Base-by-base conservation (phyloP, 2,329 filamentous ascomycete genomes). In the Colletotrichum chrysophilum region DNA sequence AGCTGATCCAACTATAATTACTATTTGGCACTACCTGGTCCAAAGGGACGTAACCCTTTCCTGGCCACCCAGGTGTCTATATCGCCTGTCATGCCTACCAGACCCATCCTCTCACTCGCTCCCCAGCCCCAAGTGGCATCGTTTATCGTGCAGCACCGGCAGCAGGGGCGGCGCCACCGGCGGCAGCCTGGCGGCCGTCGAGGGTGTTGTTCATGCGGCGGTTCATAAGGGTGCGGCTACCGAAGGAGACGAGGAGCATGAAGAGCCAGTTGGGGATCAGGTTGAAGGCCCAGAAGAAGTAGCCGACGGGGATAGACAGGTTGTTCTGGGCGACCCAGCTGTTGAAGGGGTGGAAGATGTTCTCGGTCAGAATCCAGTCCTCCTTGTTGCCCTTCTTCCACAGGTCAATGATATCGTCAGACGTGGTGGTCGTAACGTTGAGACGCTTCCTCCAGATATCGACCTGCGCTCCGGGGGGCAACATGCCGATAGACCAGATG, bases 321-420 rank as follows among this genome's bases (percentile, higher is more conserved):
- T 90, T 89, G 78, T 91, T 89, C 86, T 94, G 85, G 75, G 91
- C 92, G 56, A 94, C 85, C 76, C 87, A 85, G 77, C 94, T 94
- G 80, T 95, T 91, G 82, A 95, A 94, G 76, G 94, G 94, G 84
- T 96, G 94, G 88, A 94, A 95, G 81, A 89, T 87, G 67, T 94
- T 93, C 78, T 94, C 91, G 71, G 89, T 82, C 55, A 85, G 81
- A 81, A 89, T 87, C 69, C 77, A 76, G 32, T 82, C 80, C 79
- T 86, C 86, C 81, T 92, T 83, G 77, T 78, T 81, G 74, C 82
- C 88, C 79, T 90, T 85, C 75, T 89, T 84, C 78, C 91, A 88
- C 70, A 95, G 85, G 74, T 91, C 86, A 67, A 91, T 86, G 78
- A 96, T 89, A 71, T 93, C 91, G 74, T 92, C 88, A 38, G 91